These are phyloP conservation scores for Cairneyella variabilis DNA, from an alignment of 495 filamentous ascomycete species.

Conservation along the genomic window DNA sequence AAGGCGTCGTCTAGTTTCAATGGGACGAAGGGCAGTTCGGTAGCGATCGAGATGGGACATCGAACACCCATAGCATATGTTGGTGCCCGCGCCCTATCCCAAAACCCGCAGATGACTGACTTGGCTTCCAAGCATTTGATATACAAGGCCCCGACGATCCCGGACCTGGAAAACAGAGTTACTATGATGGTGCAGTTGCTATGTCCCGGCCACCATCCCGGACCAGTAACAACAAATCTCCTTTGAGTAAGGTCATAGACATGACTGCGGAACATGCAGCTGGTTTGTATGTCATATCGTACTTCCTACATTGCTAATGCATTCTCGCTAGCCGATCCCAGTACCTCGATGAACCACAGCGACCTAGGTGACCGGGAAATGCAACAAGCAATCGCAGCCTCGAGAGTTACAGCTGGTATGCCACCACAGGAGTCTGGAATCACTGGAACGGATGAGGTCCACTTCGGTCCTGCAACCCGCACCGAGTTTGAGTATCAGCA, in stretches of 20 bases:
- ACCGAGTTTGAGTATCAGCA: conserved; percentile 74
- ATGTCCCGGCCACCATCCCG: conserved; percentile 70
- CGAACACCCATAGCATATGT: conserved; percentile 30
- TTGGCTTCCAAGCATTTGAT: conserved; percentile 44
- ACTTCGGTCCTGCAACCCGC: conserved; percentile 72
- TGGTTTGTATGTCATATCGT: conserved; percentile 23
- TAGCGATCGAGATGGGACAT: conserved; percentile 39
- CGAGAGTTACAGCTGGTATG: conserved; percentile 31
- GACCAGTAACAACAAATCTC: conserved; percentile 50
- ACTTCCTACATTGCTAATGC: conserved; percentile 19
- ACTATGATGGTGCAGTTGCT: conserved; percentile 44
- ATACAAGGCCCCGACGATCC: conserved; percentile 50
- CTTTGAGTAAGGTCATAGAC: conserved; percentile 38
- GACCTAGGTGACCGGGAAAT: conserved; percentile 57
- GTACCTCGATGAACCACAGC: conserved; percentile 40
- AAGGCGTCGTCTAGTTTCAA: conserved; percentile 24
- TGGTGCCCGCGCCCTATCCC: neutral
- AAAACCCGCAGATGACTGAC: conserved; percentile 11
- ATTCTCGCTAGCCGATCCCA: conserved; percentile 33
- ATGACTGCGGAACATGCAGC: conserved; percentile 28
- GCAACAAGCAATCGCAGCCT: conserved; percentile 38
- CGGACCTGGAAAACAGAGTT: conserved; percentile 32
- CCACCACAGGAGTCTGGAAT: conserved; percentile 45
- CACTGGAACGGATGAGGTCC: conserved; percentile 26
- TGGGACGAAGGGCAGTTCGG: conserved; percentile 47